A percentile compares a stretch with the other conserved stretches of the same genome.
phyloP scores from a whole-genome alignment of 1,284 basidiomycete genomes.

The Amylostereum areolatum region DNA sequence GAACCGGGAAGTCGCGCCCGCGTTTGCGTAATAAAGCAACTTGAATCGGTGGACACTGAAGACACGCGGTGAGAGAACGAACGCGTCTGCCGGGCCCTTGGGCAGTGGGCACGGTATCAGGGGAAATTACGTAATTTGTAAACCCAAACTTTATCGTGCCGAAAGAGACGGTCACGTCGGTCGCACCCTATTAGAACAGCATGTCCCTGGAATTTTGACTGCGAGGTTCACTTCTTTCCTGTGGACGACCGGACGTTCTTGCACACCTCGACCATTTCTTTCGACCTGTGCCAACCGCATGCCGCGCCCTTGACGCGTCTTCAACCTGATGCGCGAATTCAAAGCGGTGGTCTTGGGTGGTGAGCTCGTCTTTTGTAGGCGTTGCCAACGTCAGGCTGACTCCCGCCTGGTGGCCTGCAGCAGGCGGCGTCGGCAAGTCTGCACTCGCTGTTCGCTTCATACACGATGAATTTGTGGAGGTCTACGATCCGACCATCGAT shows the following conservation, averaged over 20 bases:
- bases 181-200: too few species aligned
- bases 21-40: too few species aligned
- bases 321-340: slow-evolving; percentile 50
- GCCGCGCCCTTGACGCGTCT: slow-evolving; percentile 11
- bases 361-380: slow-evolving; percentile 25
- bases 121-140: too few species aligned
- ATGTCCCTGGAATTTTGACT: neutral
- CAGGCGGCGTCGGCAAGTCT: slow-evolving; percentile 82
- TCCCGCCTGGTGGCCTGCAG: slow-evolving; percentile 29
- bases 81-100: too few species aligned
- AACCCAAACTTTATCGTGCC: too few species aligned
- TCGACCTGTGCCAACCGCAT: slow-evolving; percentile 10
- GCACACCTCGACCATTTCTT: neutral
- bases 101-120: too few species aligned
- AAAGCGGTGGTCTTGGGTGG: slow-evolving; percentile 77
- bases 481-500: slow-evolving; percentile 82
- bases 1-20: neutral
- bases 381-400: slow-evolving; percentile 4
- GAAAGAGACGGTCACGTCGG: too few species aligned
- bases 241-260: slow-evolving; percentile 15
- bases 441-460: slow-evolving; percentile 70
- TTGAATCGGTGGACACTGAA: too few species aligned
- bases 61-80: too few species aligned
- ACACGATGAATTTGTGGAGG: slow-evolving; percentile 66
- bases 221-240: slow-evolving; percentile 1